Percentiles rank a stretch among this genome's conserved stretches.
Conservation (phyloP, 2,329 filamentous ascomycete genomes). For the Cercospora nicotianae region DNA sequence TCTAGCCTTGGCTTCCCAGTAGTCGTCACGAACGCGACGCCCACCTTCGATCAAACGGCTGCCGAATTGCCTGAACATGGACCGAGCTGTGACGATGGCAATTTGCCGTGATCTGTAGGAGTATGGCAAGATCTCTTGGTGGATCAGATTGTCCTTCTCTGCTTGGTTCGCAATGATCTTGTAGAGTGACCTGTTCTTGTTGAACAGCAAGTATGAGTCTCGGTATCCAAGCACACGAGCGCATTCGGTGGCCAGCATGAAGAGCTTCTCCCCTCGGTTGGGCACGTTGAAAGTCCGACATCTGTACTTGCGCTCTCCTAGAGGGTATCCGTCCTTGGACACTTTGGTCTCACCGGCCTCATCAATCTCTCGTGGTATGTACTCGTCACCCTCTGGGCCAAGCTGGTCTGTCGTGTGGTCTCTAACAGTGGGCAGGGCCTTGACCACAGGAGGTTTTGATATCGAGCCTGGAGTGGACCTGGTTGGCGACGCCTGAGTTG, state of each 20-base stretch:
- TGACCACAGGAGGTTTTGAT: slow-evolving; percentile 73
- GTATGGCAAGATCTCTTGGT: slow-evolving; percentile 93
- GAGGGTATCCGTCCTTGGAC: slow-evolving; percentile 74
- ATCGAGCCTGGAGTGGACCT: slow-evolving; percentile 70
- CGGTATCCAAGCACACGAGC: slow-evolving; percentile 90
- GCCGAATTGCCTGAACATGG: slow-evolving; percentile 98
- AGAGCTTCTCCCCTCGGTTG: slow-evolving; percentile 86
- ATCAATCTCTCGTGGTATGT: slow-evolving; percentile 88
- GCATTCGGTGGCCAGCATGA: slow-evolving; percentile 98
- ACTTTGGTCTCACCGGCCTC: slow-evolving; percentile 95
- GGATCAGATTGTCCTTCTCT: slow-evolving; percentile 94
- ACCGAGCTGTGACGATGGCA: slow-evolving; percentile 93
- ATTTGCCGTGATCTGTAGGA: slow-evolving; percentile 98
- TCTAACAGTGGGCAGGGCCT: slow-evolving; percentile 90
- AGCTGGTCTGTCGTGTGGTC: slow-evolving; percentile 98
- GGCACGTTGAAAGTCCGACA: slow-evolving; percentile 93
- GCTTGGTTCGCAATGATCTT: slow-evolving; percentile 97
- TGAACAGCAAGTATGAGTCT: slow-evolving; percentile 97
- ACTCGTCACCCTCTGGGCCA: slow-evolving; percentile 85
- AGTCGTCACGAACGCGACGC: slow-evolving; percentile 89
- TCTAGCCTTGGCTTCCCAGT: slow-evolving; percentile 95
- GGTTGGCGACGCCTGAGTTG: slow-evolving; percentile 63
- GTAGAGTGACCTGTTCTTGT: slow-evolving; percentile 94
- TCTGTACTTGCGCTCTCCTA: slow-evolving; percentile 82
- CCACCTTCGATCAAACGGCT: slow-evolving; percentile 90